These are phyloP conservation scores for Massarina eburnea DNA, from an alignment of 2,329 filamentous ascomycete species.

Conservation along the genomic window DNA sequence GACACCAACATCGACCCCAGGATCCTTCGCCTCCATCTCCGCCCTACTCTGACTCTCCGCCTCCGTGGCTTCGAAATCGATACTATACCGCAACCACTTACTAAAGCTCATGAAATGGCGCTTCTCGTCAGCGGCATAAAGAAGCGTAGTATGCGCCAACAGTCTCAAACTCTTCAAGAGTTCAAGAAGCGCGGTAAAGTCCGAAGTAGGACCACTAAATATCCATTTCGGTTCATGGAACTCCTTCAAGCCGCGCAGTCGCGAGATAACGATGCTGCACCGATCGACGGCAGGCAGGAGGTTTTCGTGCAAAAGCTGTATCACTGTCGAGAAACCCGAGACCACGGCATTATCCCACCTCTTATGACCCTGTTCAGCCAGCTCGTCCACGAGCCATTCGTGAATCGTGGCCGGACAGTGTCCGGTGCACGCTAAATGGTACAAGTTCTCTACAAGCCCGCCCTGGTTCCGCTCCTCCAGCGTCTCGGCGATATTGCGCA, in stretches of 20 bases:
- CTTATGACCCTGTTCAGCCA: conserved; percentile 76
- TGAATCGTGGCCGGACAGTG: conserved; percentile 73
- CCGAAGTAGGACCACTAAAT: conserved; percentile 52
- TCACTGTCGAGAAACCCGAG: conserved; percentile 74
- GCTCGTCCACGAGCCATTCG: conserved; percentile 85
- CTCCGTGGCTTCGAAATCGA: conserved; percentile 72
- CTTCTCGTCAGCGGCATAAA: conserved; percentile 73
- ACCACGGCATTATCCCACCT: conserved; percentile 89
- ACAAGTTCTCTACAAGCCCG: conserved; percentile 73
- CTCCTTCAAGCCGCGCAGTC: conserved; percentile 78
- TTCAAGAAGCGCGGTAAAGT: conserved; percentile 57
- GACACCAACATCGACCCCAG: conserved; percentile 70
- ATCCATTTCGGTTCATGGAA: conserved; percentile 68
- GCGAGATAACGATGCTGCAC: conserved; percentile 76
- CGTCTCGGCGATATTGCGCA: conserved; percentile 75
- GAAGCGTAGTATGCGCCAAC: conserved; percentile 71
- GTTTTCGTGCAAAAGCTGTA: conserved; percentile 80
- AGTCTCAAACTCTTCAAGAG: conserved; percentile 74
- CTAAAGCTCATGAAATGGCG: conserved; percentile 78
- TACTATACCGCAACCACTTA: conserved; percentile 79
- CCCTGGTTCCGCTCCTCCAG: conserved; percentile 66
- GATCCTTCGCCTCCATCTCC: conserved; percentile 77
- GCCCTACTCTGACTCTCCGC: conserved; percentile 60
- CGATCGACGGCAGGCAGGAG: conserved; percentile 86
- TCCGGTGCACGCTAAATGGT: conserved; percentile 82